Base-by-base conservation (phyloP, 148 eudicot genomes). In the Camellia lanceoleosa region DNA sequence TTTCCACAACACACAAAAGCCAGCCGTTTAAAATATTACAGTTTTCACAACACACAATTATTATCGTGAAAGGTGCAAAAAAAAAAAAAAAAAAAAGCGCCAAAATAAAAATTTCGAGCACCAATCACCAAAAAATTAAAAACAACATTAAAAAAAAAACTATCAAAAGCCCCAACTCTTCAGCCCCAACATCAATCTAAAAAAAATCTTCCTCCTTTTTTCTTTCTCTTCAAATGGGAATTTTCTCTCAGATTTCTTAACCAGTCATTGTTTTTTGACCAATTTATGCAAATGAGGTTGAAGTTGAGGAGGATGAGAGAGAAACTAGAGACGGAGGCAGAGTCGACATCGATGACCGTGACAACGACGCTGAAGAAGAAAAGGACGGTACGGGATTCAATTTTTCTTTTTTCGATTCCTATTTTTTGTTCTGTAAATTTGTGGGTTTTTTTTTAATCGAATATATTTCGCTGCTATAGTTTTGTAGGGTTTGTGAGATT, bases 321-420 rank as follows among this genome's bases (percentile, higher is more conserved):
- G 93, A 88, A 65, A 93, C 89, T n/a, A 91, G 86, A n/a, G 93
- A 90, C 52, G 96, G 83, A 2, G 98, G 87, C 18, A 85, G 54
- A 0, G 91, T 83, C 4, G 91, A 87, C n/a, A 87, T 76, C 10
- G 89, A 87, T 18, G 92, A 85, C 54, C 84, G 80, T 44, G 89
- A 82, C 16, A 91, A 81, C 38, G 89, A 82, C 5, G 95, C 85
- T 1, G 97, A 91, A 0, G 97, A 90, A 18, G 98, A 91, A 52
- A 97, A 92, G 3, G 97, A 95, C 14, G 98, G 92, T 76, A 88
- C 5, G 38, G 14, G 3, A 14, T 19, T 75, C 14, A 54, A 19
- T 16, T 75, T 44, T 51, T 2, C 16, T 68, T 71, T 14, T 51
- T 30, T 30, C 38, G 18, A 18, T 63, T 59, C 11, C 52, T 30